Evolutionary conservation across 108 stramenopile species (phyloP).

Genomic region (Cyclotella cryptica): DNA sequence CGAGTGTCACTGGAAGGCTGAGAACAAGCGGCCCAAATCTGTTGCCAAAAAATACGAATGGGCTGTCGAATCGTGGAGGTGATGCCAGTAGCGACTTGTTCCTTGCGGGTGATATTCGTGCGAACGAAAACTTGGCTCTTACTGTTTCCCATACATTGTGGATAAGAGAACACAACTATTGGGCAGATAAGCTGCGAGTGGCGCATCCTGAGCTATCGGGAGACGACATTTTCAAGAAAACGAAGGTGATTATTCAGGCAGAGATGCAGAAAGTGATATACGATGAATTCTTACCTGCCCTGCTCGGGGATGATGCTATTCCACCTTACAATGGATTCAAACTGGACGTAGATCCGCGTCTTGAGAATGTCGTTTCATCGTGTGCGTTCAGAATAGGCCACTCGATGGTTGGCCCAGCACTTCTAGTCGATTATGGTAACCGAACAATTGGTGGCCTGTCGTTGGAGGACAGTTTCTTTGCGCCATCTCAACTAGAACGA

Average conservation of each 20-base stretch:
- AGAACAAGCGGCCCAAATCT: slow-evolving; percentile 25
- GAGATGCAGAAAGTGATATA: slow-evolving; percentile 47
- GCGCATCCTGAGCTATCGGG: slow-evolving; percentile 11
- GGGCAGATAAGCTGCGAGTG: slow-evolving; percentile 28
- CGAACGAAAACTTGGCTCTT: slow-evolving; percentile 52
- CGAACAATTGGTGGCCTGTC: background rate
- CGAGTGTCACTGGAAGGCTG: slow-evolving; percentile 7
- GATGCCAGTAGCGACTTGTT: slow-evolving; percentile 36
- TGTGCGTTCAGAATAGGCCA: slow-evolving; percentile 52
- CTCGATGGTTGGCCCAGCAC: slow-evolving; percentile 37
- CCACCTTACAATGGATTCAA: slow-evolving; percentile 44
- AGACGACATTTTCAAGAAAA: slow-evolving; percentile 34
- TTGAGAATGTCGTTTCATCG: slow-evolving; percentile 45
- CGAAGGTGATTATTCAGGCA: slow-evolving; percentile 38
- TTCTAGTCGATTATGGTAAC: slow-evolving; percentile 27
- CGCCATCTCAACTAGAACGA: slow-evolving; percentile 22
- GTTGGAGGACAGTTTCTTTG: slow-evolving; percentile 19
- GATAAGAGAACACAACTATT: slow-evolving; percentile 54
- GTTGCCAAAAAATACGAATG: slow-evolving; percentile 27
- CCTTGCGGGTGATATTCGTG: slow-evolving; percentile 55
- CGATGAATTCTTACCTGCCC: slow-evolving; percentile 49
- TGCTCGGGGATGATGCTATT: slow-evolving; percentile 46
- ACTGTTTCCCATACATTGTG: slow-evolving; percentile 32
- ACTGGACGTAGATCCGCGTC: slow-evolving; percentile 27
- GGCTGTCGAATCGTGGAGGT: slow-evolving; percentile 32